Evolutionary conservation across 1,139 yeast genomes (phyloP).

Genomic region (Taiozyma sp.): DNA sequence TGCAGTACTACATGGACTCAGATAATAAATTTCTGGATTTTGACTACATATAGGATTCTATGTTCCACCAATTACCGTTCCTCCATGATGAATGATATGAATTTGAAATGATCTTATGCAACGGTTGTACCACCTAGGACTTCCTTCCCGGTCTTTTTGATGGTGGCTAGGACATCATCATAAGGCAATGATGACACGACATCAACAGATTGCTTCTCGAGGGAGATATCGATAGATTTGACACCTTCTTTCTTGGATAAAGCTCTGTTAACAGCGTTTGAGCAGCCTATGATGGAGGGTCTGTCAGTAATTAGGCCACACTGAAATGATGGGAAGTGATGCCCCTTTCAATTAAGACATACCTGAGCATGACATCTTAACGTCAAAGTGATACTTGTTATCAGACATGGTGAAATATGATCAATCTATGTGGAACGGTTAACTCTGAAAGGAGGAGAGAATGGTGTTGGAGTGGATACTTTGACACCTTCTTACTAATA

Average conservation of each 20-base stretch:
- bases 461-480: neutral
- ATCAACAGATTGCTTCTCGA: constrained; percentile 78
- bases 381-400: constrained; percentile 69
- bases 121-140: constrained; percentile 56
- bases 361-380: constrained; percentile 74
- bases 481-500: neutral
- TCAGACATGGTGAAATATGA: constrained; percentile 30
- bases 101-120: no score
- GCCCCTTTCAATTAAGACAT: constrained; percentile 14
- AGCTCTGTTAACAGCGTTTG: constrained; percentile 80
- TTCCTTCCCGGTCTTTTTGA: constrained; percentile 87
- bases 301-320: neutral
- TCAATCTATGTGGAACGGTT: no score
- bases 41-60: constrained; percentile 24
- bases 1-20: constrained; percentile 41
- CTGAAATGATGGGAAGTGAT: no score
- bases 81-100: no score
- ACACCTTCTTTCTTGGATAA: constrained; percentile 73
- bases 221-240: constrained; percentile 60
- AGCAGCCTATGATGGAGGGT: constrained; percentile 49
- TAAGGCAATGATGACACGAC: constrained; percentile 64
- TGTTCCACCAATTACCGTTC: no score
- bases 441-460: neutral
- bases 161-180: constrained; percentile 72
- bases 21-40: constrained; percentile 34